These are phyloP conservation scores for Pyrenula aspistea DNA, from an alignment of 495 filamentous ascomycete species.

Conservation along the genomic window DNA sequence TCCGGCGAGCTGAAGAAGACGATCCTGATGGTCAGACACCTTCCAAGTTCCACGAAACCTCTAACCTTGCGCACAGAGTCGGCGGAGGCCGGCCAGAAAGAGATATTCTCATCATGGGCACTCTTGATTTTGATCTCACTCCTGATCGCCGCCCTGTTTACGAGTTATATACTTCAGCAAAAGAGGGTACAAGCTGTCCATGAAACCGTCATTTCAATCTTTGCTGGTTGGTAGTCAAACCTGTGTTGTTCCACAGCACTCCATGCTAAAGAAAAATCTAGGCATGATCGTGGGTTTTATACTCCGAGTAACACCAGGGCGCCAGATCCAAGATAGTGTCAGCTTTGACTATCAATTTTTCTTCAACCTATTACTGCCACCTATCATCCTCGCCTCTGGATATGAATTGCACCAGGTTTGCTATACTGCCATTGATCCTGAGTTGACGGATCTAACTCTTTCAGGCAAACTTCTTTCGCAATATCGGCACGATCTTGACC, in stretches of 20 bases:
- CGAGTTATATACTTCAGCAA: slow-evolving; percentile 90
- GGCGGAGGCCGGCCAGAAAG: slow-evolving; percentile 62
- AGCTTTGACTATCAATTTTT: slow-evolving; percentile 98
- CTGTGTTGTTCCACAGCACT: slow-evolving; percentile 4
- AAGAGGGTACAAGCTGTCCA: slow-evolving; percentile 94
- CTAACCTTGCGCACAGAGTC: slow-evolving; percentile 21
- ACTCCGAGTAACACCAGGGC: slow-evolving; percentile 64
- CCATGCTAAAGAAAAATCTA: slow-evolving; percentile 19
- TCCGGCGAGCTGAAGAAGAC: slow-evolving; percentile 20
- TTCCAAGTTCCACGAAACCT: neutral
- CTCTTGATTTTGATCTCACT: slow-evolving; percentile 92
- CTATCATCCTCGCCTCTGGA: slow-evolving; percentile 92
- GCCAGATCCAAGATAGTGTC: slow-evolving; percentile 74
- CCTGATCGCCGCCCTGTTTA: slow-evolving; percentile 87
- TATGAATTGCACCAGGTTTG: slow-evolving; percentile 84
- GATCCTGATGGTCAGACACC: slow-evolving; percentile 18
- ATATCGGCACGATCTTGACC: slow-evolving; percentile 95
- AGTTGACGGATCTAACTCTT: neutral
- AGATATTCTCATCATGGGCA: slow-evolving; percentile 90
- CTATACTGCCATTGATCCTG: slow-evolving; percentile 1
- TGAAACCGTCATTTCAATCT: slow-evolving; percentile 95
- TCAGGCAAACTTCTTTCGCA: slow-evolving; percentile 92
- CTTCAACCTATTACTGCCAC: slow-evolving; percentile 94
- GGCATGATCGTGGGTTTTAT: slow-evolving; percentile 94
- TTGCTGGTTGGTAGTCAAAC: slow-evolving; percentile 59